Base-by-base conservation (phyloP, 1,139 yeast genomes). In the Debaryomyces singareniensis region DNA sequence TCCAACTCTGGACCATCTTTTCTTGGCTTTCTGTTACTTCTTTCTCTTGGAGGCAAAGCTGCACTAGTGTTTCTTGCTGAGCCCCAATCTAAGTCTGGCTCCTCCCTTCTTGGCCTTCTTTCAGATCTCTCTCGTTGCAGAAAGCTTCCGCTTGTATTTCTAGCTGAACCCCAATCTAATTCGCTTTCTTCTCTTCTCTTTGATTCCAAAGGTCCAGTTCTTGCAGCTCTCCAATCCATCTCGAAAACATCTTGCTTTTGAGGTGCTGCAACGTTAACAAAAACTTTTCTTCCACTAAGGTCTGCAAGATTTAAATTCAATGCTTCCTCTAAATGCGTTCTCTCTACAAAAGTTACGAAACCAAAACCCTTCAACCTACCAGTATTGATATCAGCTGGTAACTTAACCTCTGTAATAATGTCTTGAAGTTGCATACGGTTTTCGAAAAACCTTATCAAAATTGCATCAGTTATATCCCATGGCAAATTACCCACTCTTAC, bases 261-360 rank as follows among this genome's bases (percentile, higher is more conserved):
- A 38, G 94, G 94, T 35, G 94, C 96, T 30, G 97, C 96, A 35
- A 91, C 97, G 43, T 78, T 75, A 34, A 93, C 85, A 43, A 76
- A 84, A 39, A 86, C 74, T 46, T 77, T 76, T 62, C 95, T 79
- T 33, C 87, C 93, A 36, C 72, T 71, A 48, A 85, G 67, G 39
- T 73, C 78, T 34, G 76, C 56, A 45, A 75, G 77, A 38, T 78
- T 71, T 48, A 82, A 71, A 31, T 67, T 64, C 46, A 89, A 67
- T 4, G 93, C 81, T 45, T 75, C 75, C 49, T 78, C 89, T 47
- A 87, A 72, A 24, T 73, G 66, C 20, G 69, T 78, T 52, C 81
- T 74, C 41, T 76, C 75, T 26, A 58, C 58, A 49, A 87, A 82
- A 32, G 94, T 86, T 39, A 91, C 76, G 50, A 87, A 89, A 3